Base-by-base conservation (phyloP, 2,329 filamentous ascomycete genomes). In the Hawksworthiomyces lignivorus region DNA sequence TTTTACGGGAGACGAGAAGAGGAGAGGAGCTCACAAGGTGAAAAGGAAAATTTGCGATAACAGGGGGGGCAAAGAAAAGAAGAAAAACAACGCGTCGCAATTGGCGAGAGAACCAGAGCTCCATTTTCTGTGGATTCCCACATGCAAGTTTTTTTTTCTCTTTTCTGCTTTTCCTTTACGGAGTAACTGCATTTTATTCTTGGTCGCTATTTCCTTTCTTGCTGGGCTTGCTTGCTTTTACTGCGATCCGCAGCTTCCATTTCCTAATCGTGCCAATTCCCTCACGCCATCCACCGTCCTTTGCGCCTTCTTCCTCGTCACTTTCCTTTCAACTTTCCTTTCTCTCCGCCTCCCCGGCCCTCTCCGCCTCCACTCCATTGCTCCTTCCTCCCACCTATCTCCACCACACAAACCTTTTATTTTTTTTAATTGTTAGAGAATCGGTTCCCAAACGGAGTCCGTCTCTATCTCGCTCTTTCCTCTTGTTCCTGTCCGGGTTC, bases 281-380 rank as follows among this genome's bases (percentile, higher is more conserved):
- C 28, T 11, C 28, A 29, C 28, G 28, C 17, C n/a, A 17, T 5
- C 17, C 17, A 33, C 7, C 22, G 6, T 14, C 15, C 18, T 36
- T 41, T 33, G 36, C 30, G 15, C 4, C 27, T 41, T 39, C 35
- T 35, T 14, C 14, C 19, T 12, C 22, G n/a, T 31, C 20, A 20
- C 18, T 29, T 35, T 36, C 17, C 14, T n/a, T 38, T 31, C 27
- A 27, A 27, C 7, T 35, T 12, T 32, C 29, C 39, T 35, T 27
- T 35, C 27, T 7, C 36, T 50, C 46, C 48, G 35, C 31, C 35
- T 44, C 44, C 47, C 47, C 48, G 48, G 44, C 21, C 27, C 37
- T 48, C 37, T 41, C 46, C 46, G 46, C 41, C 41, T 47, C 47
- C 43, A 44, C 43, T 30, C 43, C 36, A 27, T 24, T 27, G n/a